Evolutionary conservation across 768 basidiomycete species (phyloP), one percentile per base, ranked within the genome.

Genomic region (Gautieria morchelliformis): DNA sequence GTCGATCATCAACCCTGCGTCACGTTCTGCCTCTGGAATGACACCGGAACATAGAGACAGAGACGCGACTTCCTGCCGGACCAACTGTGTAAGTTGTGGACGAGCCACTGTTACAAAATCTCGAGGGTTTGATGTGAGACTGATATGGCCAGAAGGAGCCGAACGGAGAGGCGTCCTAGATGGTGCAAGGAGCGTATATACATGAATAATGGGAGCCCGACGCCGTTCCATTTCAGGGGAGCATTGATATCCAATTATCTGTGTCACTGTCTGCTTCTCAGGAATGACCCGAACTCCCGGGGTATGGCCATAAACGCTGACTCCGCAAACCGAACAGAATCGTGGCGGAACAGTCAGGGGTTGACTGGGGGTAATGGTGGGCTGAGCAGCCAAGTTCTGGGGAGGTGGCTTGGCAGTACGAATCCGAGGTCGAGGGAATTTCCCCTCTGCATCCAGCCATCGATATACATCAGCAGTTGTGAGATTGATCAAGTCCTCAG

Each of bases 391-490:
- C 14, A 35, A 35, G 35, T 15, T 42, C 8, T 40, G 17, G 45
- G 30, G 11, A n/a, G 60, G 56, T n/a, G 62, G 53, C 61, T 14
- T 50, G n/a, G 48, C 58, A 47, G 53, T 59, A 45, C 52, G 61
- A 55, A 40, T 58, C 19, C 59, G 60, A 5, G 65, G 63, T 44
- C 75, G 72, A 20, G 70, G 68, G 60, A 74, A 75, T 33, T 66
- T 66, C 15, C 69, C 69, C 61, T 71, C 64, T 19, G 75, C 74
- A 58, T 75, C 74, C 19, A 78, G 65, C 71, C 75, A 79, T 39
- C 63, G 68, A 59, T 71, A 77, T 8, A 79, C 71, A 41, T 78
- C 77, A 9, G 69, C 74, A 3, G 70, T 67, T 5, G 70, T 72
- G 19, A 77, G 65, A 9, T 61, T 51, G 20, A 69, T 64, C 37